Evolutionary conservation across 345 rosid genomes (phyloP), one percentile per base, ranked within the genome.

Genomic region (Nasturtium officinale): DNA sequence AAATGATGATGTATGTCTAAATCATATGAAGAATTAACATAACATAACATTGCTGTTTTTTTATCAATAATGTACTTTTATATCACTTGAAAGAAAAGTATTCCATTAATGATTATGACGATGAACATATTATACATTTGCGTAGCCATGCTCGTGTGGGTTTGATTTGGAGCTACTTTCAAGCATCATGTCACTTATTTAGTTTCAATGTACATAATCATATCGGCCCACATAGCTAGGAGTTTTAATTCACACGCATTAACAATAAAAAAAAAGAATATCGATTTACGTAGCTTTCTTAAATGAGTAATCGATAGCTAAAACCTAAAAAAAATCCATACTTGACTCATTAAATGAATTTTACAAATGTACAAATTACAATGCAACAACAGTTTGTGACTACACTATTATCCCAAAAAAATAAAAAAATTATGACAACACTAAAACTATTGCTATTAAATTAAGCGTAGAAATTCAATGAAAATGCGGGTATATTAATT

Each of bases 81-180:
- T 47, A 68, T 75, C 56, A 67, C 78, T 75, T 75, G 32, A 16
- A 67, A 32, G 17, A 67, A 75, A 75, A 60, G 55, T 42, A 60
- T 38, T 17, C 69, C 69, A 42, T 63, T 30, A 43, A 61, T 75
- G 63, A 75, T 75, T 53, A 53, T 54, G 54, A 23, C 37, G 40
- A 75, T 61, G 55, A 21, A 5, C 25, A 58, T 58, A 47, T 33
- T 15, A n/a, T 17, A 47, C 65, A 65, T 37, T 46, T 28, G 16
- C 47, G 57, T 33, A 10, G 50, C 50, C 71, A 73, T 56, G 77
- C 58, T 55, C 71, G 55, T 75, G 73, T 75, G 68, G 62, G 67
- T 59, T 61, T 75, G 70, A 47, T 68, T 75, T 75, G 30, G 30
- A 53, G 25, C 69, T 68, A 67, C 25, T 75, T 68, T 68, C 74